Percentiles rank a stretch among this genome's conserved stretches.
Evolutionary conservation across 257 asterid genomes (phyloP).

Genomic region (Marsdenia floribunda): DNA sequence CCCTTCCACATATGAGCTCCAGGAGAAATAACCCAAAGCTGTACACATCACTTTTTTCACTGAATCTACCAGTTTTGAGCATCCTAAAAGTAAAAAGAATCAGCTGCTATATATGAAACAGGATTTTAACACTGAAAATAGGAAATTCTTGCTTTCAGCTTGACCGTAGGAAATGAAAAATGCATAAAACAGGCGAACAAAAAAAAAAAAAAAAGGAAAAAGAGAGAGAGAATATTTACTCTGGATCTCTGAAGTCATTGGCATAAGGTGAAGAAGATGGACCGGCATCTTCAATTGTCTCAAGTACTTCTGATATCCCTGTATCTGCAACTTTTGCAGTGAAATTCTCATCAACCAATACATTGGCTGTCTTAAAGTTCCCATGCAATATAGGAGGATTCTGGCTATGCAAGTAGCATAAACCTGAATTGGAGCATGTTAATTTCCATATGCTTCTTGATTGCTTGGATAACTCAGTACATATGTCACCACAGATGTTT

Average conservation of each 20-base stretch:
- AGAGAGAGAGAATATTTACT: constrained; percentile 31
- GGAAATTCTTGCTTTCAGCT: constrained; percentile 11
- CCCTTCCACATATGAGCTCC: constrained; percentile 65
- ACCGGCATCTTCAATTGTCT: constrained; percentile 38
- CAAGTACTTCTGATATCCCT: constrained; percentile 44
- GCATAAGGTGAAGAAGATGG: constrained; percentile 38
- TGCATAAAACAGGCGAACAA: neutral
- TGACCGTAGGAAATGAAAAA: constrained; percentile 1
- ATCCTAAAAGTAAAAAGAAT: constrained; percentile 30
- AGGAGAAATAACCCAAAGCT: constrained; percentile 66
- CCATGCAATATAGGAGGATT: constrained; percentile 50
- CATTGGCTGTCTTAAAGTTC: constrained; percentile 67
- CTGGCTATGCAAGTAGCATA: constrained; percentile 56
- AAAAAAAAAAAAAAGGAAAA: too few relatives aligned
- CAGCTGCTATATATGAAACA: neutral
- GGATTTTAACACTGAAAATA: neutral
- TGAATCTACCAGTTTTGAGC: constrained; percentile 16
- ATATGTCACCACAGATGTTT: neutral
- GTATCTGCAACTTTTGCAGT: constrained; percentile 72
- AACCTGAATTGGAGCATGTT: constrained; percentile 37
- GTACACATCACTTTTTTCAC: constrained; percentile 51
- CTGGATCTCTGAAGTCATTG: constrained; percentile 61
- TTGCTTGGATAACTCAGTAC: constrained; percentile 1
- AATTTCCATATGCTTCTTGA: constrained; percentile 1
- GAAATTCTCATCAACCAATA: constrained; percentile 72